Evolutionary conservation across 1,139 yeast species (phyloP).

Genomic region (Kluyveromyces sp.): DNA sequence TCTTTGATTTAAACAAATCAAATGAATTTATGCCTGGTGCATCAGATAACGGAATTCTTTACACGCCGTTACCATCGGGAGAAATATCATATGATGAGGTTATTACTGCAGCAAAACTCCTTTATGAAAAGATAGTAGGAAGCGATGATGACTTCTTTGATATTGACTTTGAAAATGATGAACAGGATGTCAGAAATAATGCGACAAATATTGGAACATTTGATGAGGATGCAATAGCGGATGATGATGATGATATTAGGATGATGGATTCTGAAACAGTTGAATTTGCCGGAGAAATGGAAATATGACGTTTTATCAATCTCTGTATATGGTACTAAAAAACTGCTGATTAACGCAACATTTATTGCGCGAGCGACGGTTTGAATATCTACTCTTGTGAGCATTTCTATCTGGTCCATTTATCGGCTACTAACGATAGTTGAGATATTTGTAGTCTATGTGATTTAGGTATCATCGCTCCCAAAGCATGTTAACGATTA

Average conservation of each 20-base stretch:
- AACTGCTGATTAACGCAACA: too few relatives aligned
- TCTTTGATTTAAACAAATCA: slow-evolving; percentile 30
- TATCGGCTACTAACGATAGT: too few relatives aligned
- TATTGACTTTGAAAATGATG: slow-evolving; percentile 93
- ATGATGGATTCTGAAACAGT: slow-evolving; percentile 34
- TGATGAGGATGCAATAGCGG: slow-evolving; percentile 28
- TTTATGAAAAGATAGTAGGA: slow-evolving; percentile 77
- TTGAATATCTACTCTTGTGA: too few relatives aligned
- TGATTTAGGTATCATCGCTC: too few relatives aligned
- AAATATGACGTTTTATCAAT: slow-evolving; percentile 33
- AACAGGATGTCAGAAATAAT: slow-evolving; percentile 29
- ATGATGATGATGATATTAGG: slow-evolving; percentile 19
- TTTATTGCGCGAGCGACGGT: too few relatives aligned
- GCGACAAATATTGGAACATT: slow-evolving; percentile 4
- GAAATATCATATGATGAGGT: slow-evolving; percentile 90
- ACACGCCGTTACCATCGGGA: slow-evolving; percentile 64
- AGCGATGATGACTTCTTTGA: slow-evolving; percentile 93
- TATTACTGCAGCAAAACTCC: slow-evolving; percentile 68
- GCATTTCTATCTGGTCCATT: too few relatives aligned
- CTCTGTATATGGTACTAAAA: not conserved
- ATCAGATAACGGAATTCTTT: slow-evolving; percentile 46
- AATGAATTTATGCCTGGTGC: slow-evolving; percentile 25
- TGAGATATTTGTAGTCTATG: too few relatives aligned
- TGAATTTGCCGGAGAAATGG: slow-evolving; percentile 70
- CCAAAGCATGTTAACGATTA: too few relatives aligned